Evolutionary conservation across 75 land plant genomes (phyloP), one percentile per base, ranked within the genome.

Genomic region (Azolla pinnata): DNA sequence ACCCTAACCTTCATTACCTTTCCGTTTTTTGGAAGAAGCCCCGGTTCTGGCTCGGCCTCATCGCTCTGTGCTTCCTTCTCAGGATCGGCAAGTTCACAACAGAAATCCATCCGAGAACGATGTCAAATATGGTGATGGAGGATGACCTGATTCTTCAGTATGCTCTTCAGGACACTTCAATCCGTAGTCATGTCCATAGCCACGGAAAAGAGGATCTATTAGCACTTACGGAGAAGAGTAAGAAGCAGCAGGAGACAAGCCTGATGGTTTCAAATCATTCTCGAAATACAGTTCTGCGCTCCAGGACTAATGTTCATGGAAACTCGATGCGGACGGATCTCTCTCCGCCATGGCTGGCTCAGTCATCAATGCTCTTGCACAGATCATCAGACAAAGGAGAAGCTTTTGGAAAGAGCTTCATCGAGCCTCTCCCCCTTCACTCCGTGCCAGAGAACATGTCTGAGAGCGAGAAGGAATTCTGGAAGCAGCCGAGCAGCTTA

Each of bases 401-500:
- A 2, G 2, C 32, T 4, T 2, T 2, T 54, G 2, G 10, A 21
- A 29, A 23, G 17, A n/a, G 54, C 14, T 54, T 28, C 27, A 14
- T 46, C 49, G 17, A 18, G 16, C 58, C 69, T 0, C 54, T 68
- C 19, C 32, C 56, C 24, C 50, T 42, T 7, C 63, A 57, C 33
- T 23, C 32, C 1, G 8, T 63, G 47, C 30, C 8, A 7, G n/a
- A 31, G 31, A 60, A 49, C 47, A 2, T 67, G 31, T 75, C 68
- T 2, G 69, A 58, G 17, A 56, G 55, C 45, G 87, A 86, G 62
- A 57, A 21, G n/a, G 68, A 66, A 57, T 90, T 90, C 40, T 90
- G 97, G 97, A 50, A 33, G 60, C 88, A 90, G 72, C 88, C 92
- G 7, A 83, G 82, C 32, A 77, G 74, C 21, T 33, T 64, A 46